phyloP scores from a whole-genome alignment of 176 grass and related monocot genomes.

The Cocos nucifera region DNA sequence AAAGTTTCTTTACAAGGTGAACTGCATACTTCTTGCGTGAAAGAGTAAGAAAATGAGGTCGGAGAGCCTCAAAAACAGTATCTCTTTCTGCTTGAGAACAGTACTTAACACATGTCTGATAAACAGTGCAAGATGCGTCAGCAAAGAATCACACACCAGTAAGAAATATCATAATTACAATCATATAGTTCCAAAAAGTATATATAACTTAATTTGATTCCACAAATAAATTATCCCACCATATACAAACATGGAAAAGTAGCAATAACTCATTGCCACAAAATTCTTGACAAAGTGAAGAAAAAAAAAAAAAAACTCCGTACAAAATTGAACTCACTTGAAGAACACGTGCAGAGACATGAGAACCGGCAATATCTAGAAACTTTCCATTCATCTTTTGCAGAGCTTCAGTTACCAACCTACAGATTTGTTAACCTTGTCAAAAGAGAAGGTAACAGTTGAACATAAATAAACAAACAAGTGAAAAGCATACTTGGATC shows the following conservation, averaged over 20 bases:
- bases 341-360: conserved; percentile 82
- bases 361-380: conserved; percentile 63
- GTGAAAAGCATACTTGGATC: conserved; percentile 53
- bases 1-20: conserved; percentile 89
- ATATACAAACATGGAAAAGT: too few species aligned
- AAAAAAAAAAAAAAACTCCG: too few species aligned
- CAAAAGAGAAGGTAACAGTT: neutral
- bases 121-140: conserved; percentile 6
- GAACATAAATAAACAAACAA: neutral
- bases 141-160: conserved; percentile 1
- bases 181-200: neutral
- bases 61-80: conserved; percentile 53
- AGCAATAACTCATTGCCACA: too few species aligned
- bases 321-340: conserved; percentile 45
- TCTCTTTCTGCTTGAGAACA: conserved; percentile 77
- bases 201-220: neutral
- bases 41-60: conserved; percentile 60
- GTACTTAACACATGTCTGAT: conserved; percentile 82
- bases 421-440: conserved; percentile 25
- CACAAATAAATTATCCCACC: neutral
- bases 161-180: neutral
- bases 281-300: too few species aligned
- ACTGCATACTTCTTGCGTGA: conserved; percentile 68
- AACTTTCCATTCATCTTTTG: conserved; percentile 75
- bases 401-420: conserved; percentile 65